A percentile compares a stretch with the other conserved stretches of the same genome.
Conservation (phyloP, 2,329 filamentous ascomycete species). For the Phaeoacremonium minimum region DNA sequence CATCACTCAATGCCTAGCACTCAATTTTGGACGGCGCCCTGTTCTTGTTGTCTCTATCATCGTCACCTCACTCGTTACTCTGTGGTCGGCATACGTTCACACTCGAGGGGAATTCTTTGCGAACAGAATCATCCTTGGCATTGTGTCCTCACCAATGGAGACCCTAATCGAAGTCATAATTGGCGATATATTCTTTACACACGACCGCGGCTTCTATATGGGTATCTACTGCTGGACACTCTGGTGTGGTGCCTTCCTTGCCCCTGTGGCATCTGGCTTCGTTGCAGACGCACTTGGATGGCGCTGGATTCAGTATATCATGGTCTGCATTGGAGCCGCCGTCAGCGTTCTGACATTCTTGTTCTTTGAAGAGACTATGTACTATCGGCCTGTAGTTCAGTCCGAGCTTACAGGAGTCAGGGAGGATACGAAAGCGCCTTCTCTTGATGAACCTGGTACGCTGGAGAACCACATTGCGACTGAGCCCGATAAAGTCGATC, state of each 20-base stretch:
- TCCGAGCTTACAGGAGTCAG: too few species aligned
- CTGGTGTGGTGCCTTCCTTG: background rate
- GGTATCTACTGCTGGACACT: conserved; percentile 2
- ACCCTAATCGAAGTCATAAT: conserved; percentile 23
- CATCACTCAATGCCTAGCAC: conserved; percentile 46
- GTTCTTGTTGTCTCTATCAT: conserved; percentile 37
- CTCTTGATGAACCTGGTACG: too few species aligned
- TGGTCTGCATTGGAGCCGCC: background rate
- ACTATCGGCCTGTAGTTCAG: too few species aligned
- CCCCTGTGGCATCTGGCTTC: background rate
- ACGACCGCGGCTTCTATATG: conserved; percentile 35
- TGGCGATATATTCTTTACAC: conserved; percentile 33
- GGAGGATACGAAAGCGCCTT: too few species aligned
- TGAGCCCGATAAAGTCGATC: background rate
- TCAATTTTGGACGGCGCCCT: conserved; percentile 46
- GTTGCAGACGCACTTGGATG: background rate
- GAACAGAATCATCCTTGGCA: conserved; percentile 17
- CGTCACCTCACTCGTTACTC: conserved; percentile 23
- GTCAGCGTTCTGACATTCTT: background rate
- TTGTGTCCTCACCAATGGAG: conserved; percentile 20
- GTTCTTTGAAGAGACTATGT: background rate
- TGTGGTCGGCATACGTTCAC: conserved; percentile 25
- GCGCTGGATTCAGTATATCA: background rate
- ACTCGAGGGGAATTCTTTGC: conserved; percentile 12
- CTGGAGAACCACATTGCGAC: background rate